Conservation (phyloP, 2,329 filamentous ascomycete genomes). For the Xylaria sp. region DNA sequence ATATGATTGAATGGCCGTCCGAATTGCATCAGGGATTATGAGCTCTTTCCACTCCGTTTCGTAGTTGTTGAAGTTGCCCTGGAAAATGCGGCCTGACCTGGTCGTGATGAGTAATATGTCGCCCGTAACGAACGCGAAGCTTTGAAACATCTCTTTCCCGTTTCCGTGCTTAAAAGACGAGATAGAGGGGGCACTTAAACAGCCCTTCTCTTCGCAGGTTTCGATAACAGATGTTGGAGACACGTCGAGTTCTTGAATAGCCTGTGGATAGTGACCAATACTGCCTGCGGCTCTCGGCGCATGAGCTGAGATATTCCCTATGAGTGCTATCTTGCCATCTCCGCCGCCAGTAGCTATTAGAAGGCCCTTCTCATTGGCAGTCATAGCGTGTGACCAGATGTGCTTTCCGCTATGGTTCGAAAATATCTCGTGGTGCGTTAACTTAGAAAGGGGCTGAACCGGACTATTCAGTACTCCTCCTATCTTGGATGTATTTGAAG, state of each 20-base stretch:
- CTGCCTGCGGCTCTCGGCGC: not conserved
- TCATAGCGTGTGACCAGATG: slow-evolving; percentile 78
- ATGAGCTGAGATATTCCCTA: slow-evolving; percentile 43
- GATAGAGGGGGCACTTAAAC: slow-evolving; percentile 1
- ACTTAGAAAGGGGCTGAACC: slow-evolving; percentile 40
- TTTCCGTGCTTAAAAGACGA: slow-evolving; percentile 49
- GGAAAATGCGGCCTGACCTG: slow-evolving; percentile 68
- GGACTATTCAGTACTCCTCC: not conserved
- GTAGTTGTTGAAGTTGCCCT: slow-evolving; percentile 53
- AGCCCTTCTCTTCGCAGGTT: slow-evolving; percentile 28
- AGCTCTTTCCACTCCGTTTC: slow-evolving; percentile 58
- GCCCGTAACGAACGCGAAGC: slow-evolving; percentile 71
- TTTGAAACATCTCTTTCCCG: slow-evolving; percentile 62
- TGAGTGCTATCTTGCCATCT: slow-evolving; percentile 75
- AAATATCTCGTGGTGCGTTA: slow-evolving; percentile 67
- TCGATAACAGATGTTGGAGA: slow-evolving; percentile 41
- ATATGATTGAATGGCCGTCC: slow-evolving; percentile 58
- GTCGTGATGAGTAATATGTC: slow-evolving; percentile 67
- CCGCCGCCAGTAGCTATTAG: slow-evolving; percentile 82
- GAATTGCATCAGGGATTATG: slow-evolving; percentile 49
- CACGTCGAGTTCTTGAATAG: slow-evolving; percentile 35
- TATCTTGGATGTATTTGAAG: not conserved
- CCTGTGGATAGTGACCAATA: not conserved
- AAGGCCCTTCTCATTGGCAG: slow-evolving; percentile 49
- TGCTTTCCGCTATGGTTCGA: slow-evolving; percentile 86